Evolutionary conservation across 1,284 basidiomycete species (phyloP).

Genomic region (Cerioporus squamosus): DNA sequence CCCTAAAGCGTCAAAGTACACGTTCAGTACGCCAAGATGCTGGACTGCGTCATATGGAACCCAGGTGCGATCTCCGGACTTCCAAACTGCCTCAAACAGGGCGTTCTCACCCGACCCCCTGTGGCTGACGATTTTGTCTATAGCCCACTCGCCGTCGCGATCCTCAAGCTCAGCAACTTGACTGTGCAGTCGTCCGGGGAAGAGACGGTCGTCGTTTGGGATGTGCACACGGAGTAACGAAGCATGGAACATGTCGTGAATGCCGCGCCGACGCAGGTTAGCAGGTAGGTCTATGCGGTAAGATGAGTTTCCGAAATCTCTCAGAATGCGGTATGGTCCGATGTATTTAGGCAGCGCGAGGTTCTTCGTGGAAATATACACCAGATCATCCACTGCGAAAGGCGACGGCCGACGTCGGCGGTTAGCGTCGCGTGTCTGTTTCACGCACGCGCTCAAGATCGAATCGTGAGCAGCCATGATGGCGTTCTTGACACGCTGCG

Average conservation of each 20-base stretch:
- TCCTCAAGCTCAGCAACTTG: conserved; percentile 18
- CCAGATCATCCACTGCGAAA: conserved; percentile 31
- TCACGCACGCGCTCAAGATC: conserved; percentile 21
- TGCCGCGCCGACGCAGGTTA: conserved; percentile 25
- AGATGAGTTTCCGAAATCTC: not conserved
- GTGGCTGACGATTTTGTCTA: conserved; percentile 23
- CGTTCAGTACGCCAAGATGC: not conserved
- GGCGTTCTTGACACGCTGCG: conserved; percentile 4
- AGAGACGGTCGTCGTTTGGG: conserved; percentile 32
- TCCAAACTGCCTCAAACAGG: conserved; percentile 38
- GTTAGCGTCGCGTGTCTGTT: conserved; percentile 23
- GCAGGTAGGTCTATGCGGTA: conserved; percentile 31
- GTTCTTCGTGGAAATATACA: conserved; percentile 38
- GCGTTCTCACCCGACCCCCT: conserved; percentile 24
- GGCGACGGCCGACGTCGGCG: not conserved
- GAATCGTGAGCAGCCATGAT: conserved; percentile 24
- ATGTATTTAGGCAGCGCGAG: conserved; percentile 30
- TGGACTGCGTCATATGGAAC: conserved; percentile 8
- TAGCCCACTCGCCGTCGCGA: conserved; percentile 4
- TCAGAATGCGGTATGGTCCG: conserved; percentile 27
- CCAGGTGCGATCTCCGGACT: conserved; percentile 39
- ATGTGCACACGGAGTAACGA: conserved; percentile 30
- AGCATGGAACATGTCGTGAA: conserved; percentile 38
- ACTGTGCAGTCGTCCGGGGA: conserved; percentile 27
- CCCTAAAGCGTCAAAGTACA: too few relatives aligned